Base-by-base conservation (phyloP, 2,329 filamentous ascomycete species). In the Talaromyces albobiverticillius region DNA sequence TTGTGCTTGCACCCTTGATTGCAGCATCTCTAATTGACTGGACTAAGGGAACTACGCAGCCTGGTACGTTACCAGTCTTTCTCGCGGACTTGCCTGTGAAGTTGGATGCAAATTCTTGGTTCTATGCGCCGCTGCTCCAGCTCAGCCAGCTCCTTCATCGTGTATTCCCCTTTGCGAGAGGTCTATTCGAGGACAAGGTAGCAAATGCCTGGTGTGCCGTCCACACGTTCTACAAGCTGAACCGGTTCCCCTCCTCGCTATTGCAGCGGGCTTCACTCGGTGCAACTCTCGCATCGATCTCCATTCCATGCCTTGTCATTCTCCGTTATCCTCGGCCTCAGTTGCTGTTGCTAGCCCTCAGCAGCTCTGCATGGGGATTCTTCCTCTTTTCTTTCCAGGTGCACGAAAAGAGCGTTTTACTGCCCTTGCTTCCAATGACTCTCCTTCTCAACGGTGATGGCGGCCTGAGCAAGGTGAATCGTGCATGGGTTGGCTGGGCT, bases 351-450 rank as follows among this genome's bases (percentile, higher is more conserved):
- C 81, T 89, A 32, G 89, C 89, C 0, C 83, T 97, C 55, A 87
- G 92, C 1, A 82, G 88, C 1, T 91, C 89, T 0, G 89, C 92
- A 2, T 99, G 94, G 94, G 93, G 88, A 0, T 99, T 99, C 78
- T 99, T 97, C 70, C 79, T 99, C 14, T 97, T 95, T 75, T 95
- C 90, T 64, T 99, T 95, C 70, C 94, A 99, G 68, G 95, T 99
- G 0, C 94, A 99, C 65, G 94, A 99, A 75, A 99, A 99, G 80
- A 96, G 92, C 61, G 90, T 96, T 0, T 79, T 99, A 4, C 82
- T 99, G 2, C 95, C 94, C 1, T 78, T 99, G 45, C 83, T 97
- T 68, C 94, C 94, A 0, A 96, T 95, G 89, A 97, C 92, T 0
- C 74, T 96, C 6, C 79, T 97, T 4, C 79, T 99, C 36, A 88